These are phyloP conservation scores for Phytophthora quininea DNA, from an alignment of 352 stramenopile genomes.

Conservation along the genomic window DNA sequence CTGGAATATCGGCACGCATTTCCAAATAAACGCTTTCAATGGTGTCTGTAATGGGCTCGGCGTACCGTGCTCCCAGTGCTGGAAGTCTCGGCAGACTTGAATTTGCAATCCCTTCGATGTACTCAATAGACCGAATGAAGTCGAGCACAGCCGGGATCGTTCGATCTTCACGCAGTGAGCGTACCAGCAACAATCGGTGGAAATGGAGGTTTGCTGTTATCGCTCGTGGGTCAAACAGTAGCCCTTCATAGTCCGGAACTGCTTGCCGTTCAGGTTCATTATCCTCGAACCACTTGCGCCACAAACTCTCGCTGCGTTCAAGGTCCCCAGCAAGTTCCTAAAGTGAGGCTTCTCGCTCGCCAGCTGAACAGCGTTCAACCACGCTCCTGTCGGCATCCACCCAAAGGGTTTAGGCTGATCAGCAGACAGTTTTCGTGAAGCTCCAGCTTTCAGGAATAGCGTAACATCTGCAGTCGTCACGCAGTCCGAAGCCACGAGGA, in stretches of 20 bases:
- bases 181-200: conserved; percentile 70
- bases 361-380: conserved; percentile 79
- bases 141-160: conserved; percentile 72
- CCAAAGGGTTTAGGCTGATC: conserved; percentile 77
- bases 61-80: conserved; percentile 65
- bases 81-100: conserved; percentile 46
- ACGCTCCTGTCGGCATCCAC: conserved; percentile 70
- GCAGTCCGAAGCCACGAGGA: conserved; percentile 71
- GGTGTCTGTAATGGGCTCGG: conserved; percentile 72
- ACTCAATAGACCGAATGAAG: conserved; percentile 70
- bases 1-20: conserved; percentile 67
- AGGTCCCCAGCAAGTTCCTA: conserved; percentile 66
- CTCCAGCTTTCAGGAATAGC: conserved; percentile 75
- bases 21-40: conserved; percentile 73
- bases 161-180: conserved; percentile 73
- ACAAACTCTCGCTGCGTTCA: conserved; percentile 71
- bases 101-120: conserved; percentile 48
- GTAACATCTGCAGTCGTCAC: conserved; percentile 63
- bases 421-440: conserved; percentile 59
- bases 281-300: conserved; percentile 81
- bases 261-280: conserved; percentile 73
- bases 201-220: conserved; percentile 77
- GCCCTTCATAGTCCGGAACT: conserved; percentile 70
- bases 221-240: conserved; percentile 65
- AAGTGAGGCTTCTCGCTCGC: conserved; percentile 70